These are phyloP conservation scores for Pseudozyma thailandica DNA, from an alignment of 1,284 basidiomycete genomes.

Conservation along the genomic window DNA sequence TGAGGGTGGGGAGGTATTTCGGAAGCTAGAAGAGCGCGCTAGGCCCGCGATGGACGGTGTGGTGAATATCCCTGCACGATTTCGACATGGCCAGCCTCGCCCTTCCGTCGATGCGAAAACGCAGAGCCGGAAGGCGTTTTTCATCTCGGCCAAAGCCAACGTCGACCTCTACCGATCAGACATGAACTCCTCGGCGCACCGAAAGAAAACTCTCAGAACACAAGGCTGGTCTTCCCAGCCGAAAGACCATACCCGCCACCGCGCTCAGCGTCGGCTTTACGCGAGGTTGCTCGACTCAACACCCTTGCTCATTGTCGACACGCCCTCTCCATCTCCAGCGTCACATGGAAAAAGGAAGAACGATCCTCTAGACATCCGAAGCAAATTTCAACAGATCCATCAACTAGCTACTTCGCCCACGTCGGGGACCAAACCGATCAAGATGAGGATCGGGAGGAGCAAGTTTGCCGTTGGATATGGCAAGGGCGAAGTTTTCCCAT, in stretches of 20 bases:
- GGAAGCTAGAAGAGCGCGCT: constrained; percentile 7
- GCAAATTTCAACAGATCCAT: background rate
- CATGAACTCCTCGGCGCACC: constrained; percentile 4
- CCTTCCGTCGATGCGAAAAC: background rate
- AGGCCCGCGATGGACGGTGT: background rate
- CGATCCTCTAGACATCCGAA: constrained; percentile 3
- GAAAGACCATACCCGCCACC: constrained; percentile 4
- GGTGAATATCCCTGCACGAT: constrained; percentile 5
- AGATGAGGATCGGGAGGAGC: background rate
- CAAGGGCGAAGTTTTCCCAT: background rate
- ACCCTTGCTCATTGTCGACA: constrained; percentile 10
- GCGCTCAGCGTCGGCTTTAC: constrained; percentile 29
- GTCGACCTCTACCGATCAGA: constrained; percentile 8
- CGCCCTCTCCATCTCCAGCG: background rate
- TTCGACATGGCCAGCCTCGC: too few relatives aligned
- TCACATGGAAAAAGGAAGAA: background rate
- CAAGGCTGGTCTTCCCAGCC: constrained; percentile 40
- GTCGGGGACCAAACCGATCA: background rate
- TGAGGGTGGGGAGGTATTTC: background rate
- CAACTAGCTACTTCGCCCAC: background rate
- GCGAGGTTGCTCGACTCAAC: constrained; percentile 10
- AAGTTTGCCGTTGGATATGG: background rate
- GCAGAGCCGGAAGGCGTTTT: background rate
- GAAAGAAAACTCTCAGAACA: constrained; percentile 1
- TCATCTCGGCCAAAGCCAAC: background rate